Evolutionary conservation across 1,139 yeast species (phyloP).

Genomic region (Suhomyces terraborum): DNA sequence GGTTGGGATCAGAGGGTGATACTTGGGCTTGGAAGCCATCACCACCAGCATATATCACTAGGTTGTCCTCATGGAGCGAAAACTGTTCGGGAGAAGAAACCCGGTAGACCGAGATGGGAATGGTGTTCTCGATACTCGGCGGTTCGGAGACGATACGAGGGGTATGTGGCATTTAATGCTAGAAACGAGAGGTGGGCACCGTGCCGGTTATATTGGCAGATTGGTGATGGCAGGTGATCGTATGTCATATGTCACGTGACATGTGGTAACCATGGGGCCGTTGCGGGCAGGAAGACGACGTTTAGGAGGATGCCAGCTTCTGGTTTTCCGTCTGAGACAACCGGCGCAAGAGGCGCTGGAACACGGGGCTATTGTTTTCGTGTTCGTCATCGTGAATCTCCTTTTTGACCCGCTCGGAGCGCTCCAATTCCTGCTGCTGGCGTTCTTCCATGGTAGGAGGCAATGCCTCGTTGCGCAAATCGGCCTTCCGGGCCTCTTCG

Average conservation of each 20-base stretch:
- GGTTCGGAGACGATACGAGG: slow-evolving; percentile 30
- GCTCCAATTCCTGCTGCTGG: slow-evolving; percentile 46
- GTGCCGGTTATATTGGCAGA: neutral
- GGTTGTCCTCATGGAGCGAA: slow-evolving; percentile 42
- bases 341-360: slow-evolving; percentile 45
- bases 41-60: slow-evolving; percentile 47
- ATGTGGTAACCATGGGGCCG: too few relatives aligned
- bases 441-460: slow-evolving; percentile 79
- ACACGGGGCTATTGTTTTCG: slow-evolving; percentile 38
- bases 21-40: slow-evolving; percentile 20
- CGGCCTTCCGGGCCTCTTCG: slow-evolving; percentile 84
- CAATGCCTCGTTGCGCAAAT: slow-evolving; percentile 78
- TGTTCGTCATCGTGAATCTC: slow-evolving; percentile 47
- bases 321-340: slow-evolving; percentile 29
- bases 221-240: too few relatives aligned
- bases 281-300: too few relatives aligned
- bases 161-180: slow-evolving; percentile 10
- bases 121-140: slow-evolving; percentile 48
- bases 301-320: neutral
- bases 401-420: slow-evolving; percentile 40
- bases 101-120: slow-evolving; percentile 35
- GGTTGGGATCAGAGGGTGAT: slow-evolving; percentile 21
- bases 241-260: slow-evolving; percentile 2
- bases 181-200: slow-evolving; percentile 3
- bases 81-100: slow-evolving; percentile 45